Percentiles rank a stretch among this genome's conserved stretches.
Evolutionary conservation across 2,329 filamentous ascomycete genomes (phyloP).

Genomic region (Ophiostoma ulmi): DNA sequence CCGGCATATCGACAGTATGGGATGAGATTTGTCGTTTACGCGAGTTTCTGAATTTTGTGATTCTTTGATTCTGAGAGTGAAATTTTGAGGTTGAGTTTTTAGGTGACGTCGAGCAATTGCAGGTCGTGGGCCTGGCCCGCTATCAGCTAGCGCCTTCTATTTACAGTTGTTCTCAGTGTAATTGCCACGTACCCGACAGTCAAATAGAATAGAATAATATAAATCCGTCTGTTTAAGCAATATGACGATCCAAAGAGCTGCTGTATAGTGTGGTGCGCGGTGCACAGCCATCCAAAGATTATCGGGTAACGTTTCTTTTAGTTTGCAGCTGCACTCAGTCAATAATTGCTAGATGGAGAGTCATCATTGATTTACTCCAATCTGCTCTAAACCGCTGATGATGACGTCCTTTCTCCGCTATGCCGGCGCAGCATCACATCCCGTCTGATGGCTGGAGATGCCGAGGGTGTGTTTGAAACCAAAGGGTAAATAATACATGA

Average conservation of each 20-base stretch:
- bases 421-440: neutral
- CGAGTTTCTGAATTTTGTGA: neutral
- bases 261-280: neutral
- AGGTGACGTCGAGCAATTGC: neutral
- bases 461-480: neutral
- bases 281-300: neutral
- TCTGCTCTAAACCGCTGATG: too few species aligned
- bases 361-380: too few species aligned
- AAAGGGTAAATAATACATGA: neutral
- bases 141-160: neutral
- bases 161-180: neutral
- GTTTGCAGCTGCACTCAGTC: neutral
- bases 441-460: neutral
- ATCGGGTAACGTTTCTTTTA: neutral
- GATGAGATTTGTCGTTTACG: too few species aligned
- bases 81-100: neutral
- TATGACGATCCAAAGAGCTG: neutral
- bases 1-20: slow-evolving; percentile 27
- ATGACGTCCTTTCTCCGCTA: neutral
- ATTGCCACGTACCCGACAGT: slow-evolving; percentile 1
- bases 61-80: neutral
- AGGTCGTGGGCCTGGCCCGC: neutral
- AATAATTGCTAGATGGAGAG: too few species aligned
- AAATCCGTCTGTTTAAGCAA: neutral
- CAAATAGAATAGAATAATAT: neutral